phyloP scores from a whole-genome alignment of 768 basidiomycete species.

The Rhizopogon roseolus region DNA sequence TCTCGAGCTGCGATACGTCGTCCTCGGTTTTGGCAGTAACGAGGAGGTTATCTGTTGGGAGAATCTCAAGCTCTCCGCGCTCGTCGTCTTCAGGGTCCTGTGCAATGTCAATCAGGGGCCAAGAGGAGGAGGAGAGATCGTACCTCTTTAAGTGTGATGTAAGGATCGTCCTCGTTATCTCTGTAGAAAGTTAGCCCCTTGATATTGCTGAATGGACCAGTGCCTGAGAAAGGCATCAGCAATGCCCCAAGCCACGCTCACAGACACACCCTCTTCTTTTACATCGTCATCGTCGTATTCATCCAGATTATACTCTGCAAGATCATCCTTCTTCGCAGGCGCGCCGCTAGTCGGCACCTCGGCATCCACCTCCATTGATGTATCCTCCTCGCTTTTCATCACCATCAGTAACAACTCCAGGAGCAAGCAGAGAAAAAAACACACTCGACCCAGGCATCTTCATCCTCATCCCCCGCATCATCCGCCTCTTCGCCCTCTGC shows the following conservation, averaged over 20 bases:
- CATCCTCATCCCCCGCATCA: conserved; percentile 44
- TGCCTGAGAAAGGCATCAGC: conserved; percentile 30
- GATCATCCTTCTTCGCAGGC: conserved; percentile 50
- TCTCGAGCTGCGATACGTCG: conserved; percentile 91
- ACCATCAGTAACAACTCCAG: conserved; percentile 11
- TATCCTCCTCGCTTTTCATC: conserved; percentile 39
- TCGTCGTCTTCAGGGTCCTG: conserved; percentile 78
- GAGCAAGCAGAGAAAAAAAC: conserved; percentile 29
- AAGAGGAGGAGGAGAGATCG: conserved; percentile 12
- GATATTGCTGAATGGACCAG: conserved; percentile 90
- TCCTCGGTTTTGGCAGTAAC: conserved; percentile 94
- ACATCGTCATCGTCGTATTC: conserved; percentile 80
- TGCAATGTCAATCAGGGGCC: conserved; percentile 8
- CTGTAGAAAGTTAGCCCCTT: conserved; percentile 91
- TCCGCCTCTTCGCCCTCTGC: conserved; percentile 65
- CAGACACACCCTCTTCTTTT: conserved; percentile 25
- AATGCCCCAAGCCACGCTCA: not conserved
- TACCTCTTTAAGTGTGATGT: conserved; percentile 93
- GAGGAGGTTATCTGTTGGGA: conserved; percentile 89
- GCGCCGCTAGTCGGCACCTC: conserved; percentile 20
- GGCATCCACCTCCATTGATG: conserved; percentile 61
- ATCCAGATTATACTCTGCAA: conserved; percentile 87
- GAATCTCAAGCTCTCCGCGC: conserved; percentile 82
- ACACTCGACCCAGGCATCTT: conserved; percentile 84
- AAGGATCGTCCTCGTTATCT: conserved; percentile 92